Conservation (phyloP, 345 rosid species). For the Eucalyptus camaldulensis region DNA sequence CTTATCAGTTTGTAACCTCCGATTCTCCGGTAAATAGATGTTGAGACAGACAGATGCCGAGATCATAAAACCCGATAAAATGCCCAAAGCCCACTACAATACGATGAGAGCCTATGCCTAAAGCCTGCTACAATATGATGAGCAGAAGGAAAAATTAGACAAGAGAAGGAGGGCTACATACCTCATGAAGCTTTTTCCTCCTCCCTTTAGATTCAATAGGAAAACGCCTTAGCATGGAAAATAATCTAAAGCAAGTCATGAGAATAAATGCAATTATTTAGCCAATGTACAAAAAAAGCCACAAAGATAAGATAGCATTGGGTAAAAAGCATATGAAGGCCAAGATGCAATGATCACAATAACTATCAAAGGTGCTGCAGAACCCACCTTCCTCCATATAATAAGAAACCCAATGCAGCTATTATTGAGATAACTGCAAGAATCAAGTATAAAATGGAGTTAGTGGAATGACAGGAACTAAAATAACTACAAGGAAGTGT, state of each 20-base stretch:
- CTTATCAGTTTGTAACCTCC: not conserved
- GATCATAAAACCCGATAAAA: not conserved
- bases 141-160: not conserved
- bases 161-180: slow-evolving; percentile 1
- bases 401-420: slow-evolving; percentile 90
- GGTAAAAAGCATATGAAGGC: not conserved
- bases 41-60: not conserved
- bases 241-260: slow-evolving; percentile 33
- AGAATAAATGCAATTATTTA: not conserved
- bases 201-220: slow-evolving; percentile 98
- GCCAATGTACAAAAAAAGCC: not conserved
- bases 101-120: not conserved
- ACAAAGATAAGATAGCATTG: not conserved
- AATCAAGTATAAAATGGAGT: not conserved
- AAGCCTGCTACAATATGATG: not conserved
- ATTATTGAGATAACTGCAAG: slow-evolving; percentile 70
- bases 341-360: not conserved
- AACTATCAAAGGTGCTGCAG: not conserved
- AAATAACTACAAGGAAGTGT: not conserved
- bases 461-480: not conserved
- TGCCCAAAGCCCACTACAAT: not conserved
- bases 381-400: slow-evolving; percentile 93
- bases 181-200: slow-evolving; percentile 98
- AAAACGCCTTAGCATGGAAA: slow-evolving; percentile 88
- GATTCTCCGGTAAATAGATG: not conserved